Base-by-base conservation (phyloP, 1,284 basidiomycete species). In the Puccinia horiana region DNA sequence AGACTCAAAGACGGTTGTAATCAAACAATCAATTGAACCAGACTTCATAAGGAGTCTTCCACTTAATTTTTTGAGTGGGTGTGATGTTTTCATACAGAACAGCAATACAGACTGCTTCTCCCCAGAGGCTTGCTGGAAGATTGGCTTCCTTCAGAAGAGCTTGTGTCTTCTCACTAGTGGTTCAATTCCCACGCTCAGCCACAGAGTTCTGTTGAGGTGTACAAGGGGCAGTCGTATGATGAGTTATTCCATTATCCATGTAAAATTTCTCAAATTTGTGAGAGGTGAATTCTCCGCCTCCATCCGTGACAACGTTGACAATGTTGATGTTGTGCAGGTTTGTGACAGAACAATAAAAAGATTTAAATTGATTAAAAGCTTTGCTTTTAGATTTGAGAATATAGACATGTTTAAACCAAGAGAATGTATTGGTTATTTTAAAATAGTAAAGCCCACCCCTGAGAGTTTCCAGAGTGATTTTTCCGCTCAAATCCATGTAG, bases 81-180 rank as follows among this genome's bases (percentile, higher is more conserved):
- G 69, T 72, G 4, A 44, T 47, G 81, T 89, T 88, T 54, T 84
- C 84, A 1, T 89, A 42, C 85, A 86, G 88, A 11, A 85, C 83
- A 23, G 81, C 84, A 72, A 87, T 86, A 2, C 76, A 49, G 26
- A 85, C 82, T 0, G 86, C 87, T 78, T 88, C 85, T 0, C 84
- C 85, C 88, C 88, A 88, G 6, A 87, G 85, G 37, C 65, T 83
- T 54, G 76, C 80, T 9, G 86, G 87, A 0, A 88, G 84, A 9
- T 83, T 78, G 0, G 86, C 56, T 32, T 83, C 82, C 9, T 84
- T 63, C 0, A 88, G 83, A 83, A 88, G 84, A 0, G 85, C 84
- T 0, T 85, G 76, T 9, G 83, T 83, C 32, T 82, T 83, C 26
- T 86, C 84, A 1, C 85, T 74, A n/a, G 85, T 85, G 3, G 86